Conservation (phyloP, 495 filamentous ascomycete genomes). For the Neurospora sp. region DNA sequence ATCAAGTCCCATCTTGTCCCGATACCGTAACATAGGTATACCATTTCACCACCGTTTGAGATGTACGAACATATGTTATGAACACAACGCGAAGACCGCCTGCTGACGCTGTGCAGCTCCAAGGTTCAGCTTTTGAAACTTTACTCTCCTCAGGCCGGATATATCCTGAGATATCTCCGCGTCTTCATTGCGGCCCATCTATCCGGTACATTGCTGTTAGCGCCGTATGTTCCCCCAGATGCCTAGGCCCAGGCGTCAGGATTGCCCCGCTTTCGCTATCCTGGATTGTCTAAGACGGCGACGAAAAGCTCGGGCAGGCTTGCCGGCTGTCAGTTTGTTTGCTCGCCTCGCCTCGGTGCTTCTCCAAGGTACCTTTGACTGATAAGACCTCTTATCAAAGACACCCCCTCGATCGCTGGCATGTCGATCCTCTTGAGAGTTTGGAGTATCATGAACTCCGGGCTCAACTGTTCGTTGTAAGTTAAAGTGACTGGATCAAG, state of each 20-base stretch:
- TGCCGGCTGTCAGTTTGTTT: background rate
- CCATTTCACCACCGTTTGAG: background rate
- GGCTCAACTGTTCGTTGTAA: background rate
- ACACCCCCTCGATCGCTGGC: background rate
- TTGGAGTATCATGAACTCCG: background rate
- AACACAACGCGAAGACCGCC: background rate
- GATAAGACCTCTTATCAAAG: background rate
- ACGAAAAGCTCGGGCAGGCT: background rate
- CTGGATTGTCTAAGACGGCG: background rate
- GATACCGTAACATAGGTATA: background rate
- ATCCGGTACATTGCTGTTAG: background rate
- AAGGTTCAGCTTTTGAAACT: background rate
- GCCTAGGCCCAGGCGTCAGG: background rate
- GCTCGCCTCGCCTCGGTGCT: background rate
- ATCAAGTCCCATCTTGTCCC: background rate
- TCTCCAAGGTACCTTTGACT: background rate
- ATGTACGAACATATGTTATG: background rate
- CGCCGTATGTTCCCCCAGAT: background rate
- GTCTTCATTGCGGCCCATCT: background rate
- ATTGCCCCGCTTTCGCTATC: background rate
- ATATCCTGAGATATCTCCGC: background rate
- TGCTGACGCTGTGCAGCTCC: background rate
- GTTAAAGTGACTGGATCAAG: background rate
- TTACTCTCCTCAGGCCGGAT: background rate
- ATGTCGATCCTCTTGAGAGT: background rate